Percentiles rank a stretch among this genome's conserved stretches.
Conservation (phyloP, 495 filamentous ascomycete genomes). For the Penicillium ucsense region DNA sequence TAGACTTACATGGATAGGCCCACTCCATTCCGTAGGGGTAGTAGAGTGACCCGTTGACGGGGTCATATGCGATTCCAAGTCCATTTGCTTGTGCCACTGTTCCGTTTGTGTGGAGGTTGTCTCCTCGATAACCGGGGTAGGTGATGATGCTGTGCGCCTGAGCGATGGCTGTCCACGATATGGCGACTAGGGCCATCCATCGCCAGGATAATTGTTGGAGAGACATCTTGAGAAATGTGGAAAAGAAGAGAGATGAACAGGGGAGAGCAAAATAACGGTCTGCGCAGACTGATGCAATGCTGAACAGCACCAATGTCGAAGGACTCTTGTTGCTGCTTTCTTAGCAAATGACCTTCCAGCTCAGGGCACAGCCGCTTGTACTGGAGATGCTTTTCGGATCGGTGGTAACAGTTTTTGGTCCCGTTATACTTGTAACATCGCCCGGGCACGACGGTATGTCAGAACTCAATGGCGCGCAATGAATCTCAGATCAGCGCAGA, state of each 20-base stretch:
- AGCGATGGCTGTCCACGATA: conserved; percentile 42
- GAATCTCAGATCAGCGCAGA: no score
- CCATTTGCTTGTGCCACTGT: conserved; percentile 36
- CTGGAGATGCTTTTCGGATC: no score
- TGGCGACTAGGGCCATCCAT: conserved; percentile 38
- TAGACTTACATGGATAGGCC: conserved; percentile 88
- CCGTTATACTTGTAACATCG: no score
- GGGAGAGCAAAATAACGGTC: background rate
- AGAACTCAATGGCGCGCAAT: no score
- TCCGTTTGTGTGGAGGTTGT: conserved; percentile 77
- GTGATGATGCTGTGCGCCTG: conserved; percentile 80
- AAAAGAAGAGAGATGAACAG: background rate
- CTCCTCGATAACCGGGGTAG: conserved; percentile 90
- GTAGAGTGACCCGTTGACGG: conserved; percentile 28
- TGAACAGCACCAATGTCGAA: no score
- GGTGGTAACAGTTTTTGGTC: no score
- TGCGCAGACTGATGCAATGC: no score
- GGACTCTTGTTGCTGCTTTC: no score
- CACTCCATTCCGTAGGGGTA: conserved; percentile 96
- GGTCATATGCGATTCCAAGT: conserved; percentile 33
- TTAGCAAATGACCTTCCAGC: no score
- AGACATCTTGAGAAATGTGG: conserved; percentile 15
- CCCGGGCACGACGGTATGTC: no score
- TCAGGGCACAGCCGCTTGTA: no score
- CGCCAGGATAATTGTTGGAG: conserved; percentile 32